Percentiles rank a stretch among this genome's conserved stretches.
Evolutionary conservation across 371 early-diverging fungal genomes (phyloP).

Genomic region (Catenaria anguillulae): DNA sequence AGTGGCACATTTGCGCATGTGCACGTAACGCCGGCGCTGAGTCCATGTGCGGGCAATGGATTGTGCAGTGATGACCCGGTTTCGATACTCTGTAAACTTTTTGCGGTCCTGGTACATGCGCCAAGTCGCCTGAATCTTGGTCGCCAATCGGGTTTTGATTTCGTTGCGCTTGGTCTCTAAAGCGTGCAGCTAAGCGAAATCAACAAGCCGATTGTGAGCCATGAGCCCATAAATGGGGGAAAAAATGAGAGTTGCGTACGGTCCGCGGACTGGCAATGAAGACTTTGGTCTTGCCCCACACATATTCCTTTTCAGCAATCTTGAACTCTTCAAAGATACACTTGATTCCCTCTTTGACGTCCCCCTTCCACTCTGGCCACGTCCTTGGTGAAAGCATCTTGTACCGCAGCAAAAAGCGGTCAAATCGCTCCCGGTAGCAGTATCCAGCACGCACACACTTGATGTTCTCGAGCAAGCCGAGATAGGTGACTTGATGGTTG

Average conservation of each 20-base stretch:
- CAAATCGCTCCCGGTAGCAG: slow-evolving; percentile 21
- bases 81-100: neutral
- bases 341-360: neutral
- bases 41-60: neutral
- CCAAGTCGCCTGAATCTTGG: slow-evolving; percentile 4
- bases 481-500: slow-evolving; percentile 27
- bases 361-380: slow-evolving; percentile 9
- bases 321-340: neutral
- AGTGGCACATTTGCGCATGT: neutral
- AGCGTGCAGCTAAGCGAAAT: neutral
- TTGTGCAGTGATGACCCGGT: neutral
- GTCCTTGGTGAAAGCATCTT: slow-evolving; percentile 3
- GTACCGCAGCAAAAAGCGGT: slow-evolving; percentile 22
- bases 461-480: slow-evolving; percentile 35
- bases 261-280: slow-evolving; percentile 5
- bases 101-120: neutral
- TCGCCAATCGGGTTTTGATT: neutral
- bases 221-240: too few species aligned
- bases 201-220: neutral
- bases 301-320: neutral
- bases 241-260: neutral
- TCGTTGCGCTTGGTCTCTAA: neutral
- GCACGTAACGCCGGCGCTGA: neutral
- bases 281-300: slow-evolving; percentile 7
- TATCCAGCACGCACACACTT: slow-evolving; percentile 27